Evolutionary conservation across 345 rosid genomes (phyloP), one percentile per base, ranked within the genome.

Genomic region (Excoecaria agallocha): DNA sequence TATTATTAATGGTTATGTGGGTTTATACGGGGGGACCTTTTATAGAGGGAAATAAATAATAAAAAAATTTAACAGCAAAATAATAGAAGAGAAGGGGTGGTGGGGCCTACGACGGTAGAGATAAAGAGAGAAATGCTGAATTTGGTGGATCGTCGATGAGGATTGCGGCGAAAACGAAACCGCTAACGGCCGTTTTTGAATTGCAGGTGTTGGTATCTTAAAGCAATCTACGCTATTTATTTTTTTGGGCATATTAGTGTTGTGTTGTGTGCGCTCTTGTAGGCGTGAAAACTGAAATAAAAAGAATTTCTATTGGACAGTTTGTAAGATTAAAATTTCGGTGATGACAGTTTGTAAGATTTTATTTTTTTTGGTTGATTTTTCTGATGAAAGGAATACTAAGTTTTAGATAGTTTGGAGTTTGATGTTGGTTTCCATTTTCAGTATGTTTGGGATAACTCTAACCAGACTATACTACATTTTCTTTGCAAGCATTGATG

Each of bases 121-220:
- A 48, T 12, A 25, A 45, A 72, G 12, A 20, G 57, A 71, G 63
- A 58, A 58, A 8, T 17, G 20, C 8, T 5, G 8, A 1, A 13
- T 8, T 22, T 7, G 17, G 45, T 45, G 24, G 62, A 17, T 63
- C 68, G 69, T 45, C 60, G 75, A 59, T 41, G 50, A 20, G 61
- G 77, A 65, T 51, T 52, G 77, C 38, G 73, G 50, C 12, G 61
- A 60, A 76, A 49, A 73, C 37, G 62, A 68, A 76, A 76, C 74
- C 62, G 73, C 74, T 39, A 38, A 69, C 62, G 51, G 60, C 79
- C 69, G 37, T 59, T 69, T 60, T 41, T 61, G 69, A 74, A 76
- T 41, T 61, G 74, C 79, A 76, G 74, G 79, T 76, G 79, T 76
- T 76, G 25, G 7, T 49, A 30, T 43, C 52, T 43, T 24, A 46